Conservation (phyloP, 306 rosid genomes). For the Castanea sativa region DNA sequence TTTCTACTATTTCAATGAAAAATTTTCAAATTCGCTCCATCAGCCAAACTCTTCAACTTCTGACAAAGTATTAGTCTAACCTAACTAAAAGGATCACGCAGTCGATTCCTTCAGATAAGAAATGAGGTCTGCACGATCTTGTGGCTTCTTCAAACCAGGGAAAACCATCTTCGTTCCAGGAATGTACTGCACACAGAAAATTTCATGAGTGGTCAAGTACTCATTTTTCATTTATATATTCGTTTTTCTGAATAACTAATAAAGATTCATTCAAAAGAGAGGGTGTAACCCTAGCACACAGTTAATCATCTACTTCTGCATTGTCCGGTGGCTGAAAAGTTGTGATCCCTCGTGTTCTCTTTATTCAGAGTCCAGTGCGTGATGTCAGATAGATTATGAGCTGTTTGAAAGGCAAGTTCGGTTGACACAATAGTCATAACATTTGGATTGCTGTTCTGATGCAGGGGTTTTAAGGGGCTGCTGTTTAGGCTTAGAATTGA, state of each 20-base stretch:
- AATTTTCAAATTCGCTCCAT: not conserved
- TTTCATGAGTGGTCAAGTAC: not conserved
- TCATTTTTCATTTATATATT: not conserved
- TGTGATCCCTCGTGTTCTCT: too few relatives aligned
- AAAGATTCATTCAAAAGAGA: not conserved
- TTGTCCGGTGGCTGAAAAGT: too few relatives aligned
- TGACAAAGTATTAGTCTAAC: not conserved
- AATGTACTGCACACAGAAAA: constrained; percentile 21
- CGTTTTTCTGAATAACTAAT: not conserved
- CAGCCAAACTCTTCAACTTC: not conserved
- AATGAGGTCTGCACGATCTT: constrained; percentile 21
- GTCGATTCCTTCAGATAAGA: constrained; percentile 17
- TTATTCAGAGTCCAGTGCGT: too few relatives aligned
- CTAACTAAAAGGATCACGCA: not conserved
- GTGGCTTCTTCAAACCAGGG: constrained; percentile 28
- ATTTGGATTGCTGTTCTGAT: too few relatives aligned
- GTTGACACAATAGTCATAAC: too few relatives aligned
- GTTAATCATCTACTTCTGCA: too few relatives aligned
- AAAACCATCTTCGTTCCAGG: constrained; percentile 31
- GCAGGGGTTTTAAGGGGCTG: too few relatives aligned
- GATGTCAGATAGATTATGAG: too few relatives aligned
- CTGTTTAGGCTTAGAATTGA: too few relatives aligned
- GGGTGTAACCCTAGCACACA: too few relatives aligned
- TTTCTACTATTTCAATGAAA: not conserved
- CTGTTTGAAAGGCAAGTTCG: too few relatives aligned